Base-by-base conservation (phyloP, 2,329 filamentous ascomycete genomes). In the Truncatella angustata region DNA sequence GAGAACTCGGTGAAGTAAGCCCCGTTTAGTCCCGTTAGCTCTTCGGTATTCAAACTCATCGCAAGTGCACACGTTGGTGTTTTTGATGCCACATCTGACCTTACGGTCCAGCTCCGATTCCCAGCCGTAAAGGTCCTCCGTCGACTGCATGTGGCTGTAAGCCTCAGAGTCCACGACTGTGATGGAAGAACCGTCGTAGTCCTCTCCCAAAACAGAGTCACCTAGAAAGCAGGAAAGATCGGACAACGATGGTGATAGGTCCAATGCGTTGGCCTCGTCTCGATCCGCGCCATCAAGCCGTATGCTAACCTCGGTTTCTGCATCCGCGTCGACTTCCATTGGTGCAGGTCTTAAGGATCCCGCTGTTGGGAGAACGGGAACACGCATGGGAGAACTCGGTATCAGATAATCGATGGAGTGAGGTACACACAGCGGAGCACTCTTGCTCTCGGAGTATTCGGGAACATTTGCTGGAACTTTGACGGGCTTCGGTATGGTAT, bases 61-160 rank as follows among this genome's bases (percentile, higher is more conserved):
- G 42, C 49, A 60, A 24, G 52, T 45, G 43, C 54, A 63, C 4
- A 57, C 43, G 11, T 56, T 51, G 12, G 56, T 47, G 46, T 56
- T 55, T 24, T 54, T 52, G 37, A 60, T 56, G 45, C 56, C 55
- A 49, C 59, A 65, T 12, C 56, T 52, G 34, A 60, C 48, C 52
- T 64, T 64, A 52, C 61, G 62, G 18, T 73, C 68, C 18, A 75
- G 66, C 56, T 77, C 77, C 9, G 76, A 77, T 53, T 82, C 78
- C 79, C 79, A 82, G 11, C 79, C 79, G 51, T 82, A 82, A 4
- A 72, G 58, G 51, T 82, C 78, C 2, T 68, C 63, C 5, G 64
- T 63, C 4, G 66, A 64, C 12, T 60, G 61, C 7, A 60, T 53
- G 46, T 56, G 59, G 5, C 56, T 62, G 39, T 63, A 66, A 4